phyloP scores from a whole-genome alignment of 2,329 filamentous ascomycete genomes.

The Colletotrichum musae region DNA sequence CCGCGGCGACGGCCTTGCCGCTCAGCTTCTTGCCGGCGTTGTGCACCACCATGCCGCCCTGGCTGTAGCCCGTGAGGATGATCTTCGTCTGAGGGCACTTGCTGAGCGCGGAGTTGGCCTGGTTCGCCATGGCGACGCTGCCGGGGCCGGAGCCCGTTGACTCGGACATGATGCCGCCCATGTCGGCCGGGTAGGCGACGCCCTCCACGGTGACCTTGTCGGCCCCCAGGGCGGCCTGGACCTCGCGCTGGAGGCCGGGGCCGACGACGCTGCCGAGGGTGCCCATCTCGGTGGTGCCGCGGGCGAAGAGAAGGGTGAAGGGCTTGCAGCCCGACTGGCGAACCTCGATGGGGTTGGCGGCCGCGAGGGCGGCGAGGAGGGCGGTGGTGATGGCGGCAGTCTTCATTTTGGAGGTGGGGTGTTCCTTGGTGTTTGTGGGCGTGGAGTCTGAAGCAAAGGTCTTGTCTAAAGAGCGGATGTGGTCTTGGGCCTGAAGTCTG shows the following conservation, averaged over 20 bases:
- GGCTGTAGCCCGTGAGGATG: conserved; percentile 64
- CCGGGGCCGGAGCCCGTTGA: conserved; percentile 59
- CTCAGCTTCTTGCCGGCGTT: conserved; percentile 55
- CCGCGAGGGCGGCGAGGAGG: conserved; percentile 45
- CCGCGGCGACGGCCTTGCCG: conserved; percentile 20
- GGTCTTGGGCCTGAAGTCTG: background rate
- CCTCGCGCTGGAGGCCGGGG: conserved; percentile 63
- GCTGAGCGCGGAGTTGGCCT: conserved; percentile 49
- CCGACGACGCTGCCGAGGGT: conserved; percentile 66
- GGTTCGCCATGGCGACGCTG: conserved; percentile 55
- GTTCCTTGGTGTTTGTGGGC: background rate
- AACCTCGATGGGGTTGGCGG: conserved; percentile 40
- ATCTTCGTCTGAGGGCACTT: conserved; percentile 62
- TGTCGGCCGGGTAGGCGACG: conserved; percentile 64
- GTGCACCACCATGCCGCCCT: conserved; percentile 57
- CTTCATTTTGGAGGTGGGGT: conserved; percentile 45
- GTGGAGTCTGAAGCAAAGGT: background rate
- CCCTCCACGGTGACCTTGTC: conserved; percentile 66
- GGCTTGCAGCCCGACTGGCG: conserved; percentile 53
- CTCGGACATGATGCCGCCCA: conserved; percentile 59
- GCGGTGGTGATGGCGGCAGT: conserved; percentile 50
- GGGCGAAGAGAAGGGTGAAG: conserved; percentile 69
- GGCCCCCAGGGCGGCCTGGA: conserved; percentile 58
- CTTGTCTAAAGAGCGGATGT: conserved; percentile 14
- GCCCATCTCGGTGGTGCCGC: conserved; percentile 66